Percentiles rank a stretch among this genome's conserved stretches.
Conservation (phyloP, 2,329 filamentous ascomycete genomes). For the Karstenula rhodostoma region DNA sequence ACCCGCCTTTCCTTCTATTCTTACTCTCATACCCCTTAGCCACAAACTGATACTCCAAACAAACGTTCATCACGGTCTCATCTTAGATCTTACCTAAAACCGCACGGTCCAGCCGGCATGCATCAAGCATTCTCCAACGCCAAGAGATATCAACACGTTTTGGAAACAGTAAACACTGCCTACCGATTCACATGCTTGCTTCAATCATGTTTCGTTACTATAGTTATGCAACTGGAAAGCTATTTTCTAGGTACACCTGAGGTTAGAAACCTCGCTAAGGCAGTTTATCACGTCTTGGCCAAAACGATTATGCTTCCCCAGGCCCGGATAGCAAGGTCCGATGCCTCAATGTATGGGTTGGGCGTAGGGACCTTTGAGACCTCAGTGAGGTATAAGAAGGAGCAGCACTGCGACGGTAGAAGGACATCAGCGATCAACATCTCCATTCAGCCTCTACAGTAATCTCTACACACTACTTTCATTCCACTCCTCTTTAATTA, state of each 20-base stretch:
- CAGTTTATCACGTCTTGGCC: slow-evolving; percentile 40
- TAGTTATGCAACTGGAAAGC: slow-evolving; percentile 18
- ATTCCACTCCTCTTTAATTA: slow-evolving; percentile 33
- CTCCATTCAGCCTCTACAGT: slow-evolving; percentile 45
- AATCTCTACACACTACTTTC: slow-evolving; percentile 41
- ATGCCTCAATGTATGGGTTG: slow-evolving; percentile 10
- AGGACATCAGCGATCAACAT: slow-evolving; percentile 45
- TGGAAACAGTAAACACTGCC: slow-evolving; percentile 29
- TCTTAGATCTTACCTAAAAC: slow-evolving; percentile 17
- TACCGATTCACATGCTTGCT: slow-evolving; percentile 29
- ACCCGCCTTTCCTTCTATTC: slow-evolving; percentile 7
- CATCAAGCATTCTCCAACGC: slow-evolving; percentile 17
- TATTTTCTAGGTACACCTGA: slow-evolving; percentile 24
- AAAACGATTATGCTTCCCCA: slow-evolving; percentile 34
- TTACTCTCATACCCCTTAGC: slow-evolving; percentile 3
- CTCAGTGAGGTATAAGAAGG: slow-evolving; percentile 38
- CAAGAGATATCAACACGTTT: slow-evolving; percentile 21
- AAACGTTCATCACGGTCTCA: slow-evolving; percentile 4
- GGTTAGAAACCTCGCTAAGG: slow-evolving; percentile 27
- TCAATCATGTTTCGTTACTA: slow-evolving; percentile 35
- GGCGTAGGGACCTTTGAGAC: background rate
- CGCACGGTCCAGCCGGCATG: slow-evolving; percentile 9
- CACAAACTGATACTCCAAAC: background rate
- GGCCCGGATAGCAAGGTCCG: slow-evolving; percentile 22
- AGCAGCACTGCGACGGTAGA: slow-evolving; percentile 26